Conservation (phyloP, 2,329 filamentous ascomycete species). For the Endothia cerciana region DNA sequence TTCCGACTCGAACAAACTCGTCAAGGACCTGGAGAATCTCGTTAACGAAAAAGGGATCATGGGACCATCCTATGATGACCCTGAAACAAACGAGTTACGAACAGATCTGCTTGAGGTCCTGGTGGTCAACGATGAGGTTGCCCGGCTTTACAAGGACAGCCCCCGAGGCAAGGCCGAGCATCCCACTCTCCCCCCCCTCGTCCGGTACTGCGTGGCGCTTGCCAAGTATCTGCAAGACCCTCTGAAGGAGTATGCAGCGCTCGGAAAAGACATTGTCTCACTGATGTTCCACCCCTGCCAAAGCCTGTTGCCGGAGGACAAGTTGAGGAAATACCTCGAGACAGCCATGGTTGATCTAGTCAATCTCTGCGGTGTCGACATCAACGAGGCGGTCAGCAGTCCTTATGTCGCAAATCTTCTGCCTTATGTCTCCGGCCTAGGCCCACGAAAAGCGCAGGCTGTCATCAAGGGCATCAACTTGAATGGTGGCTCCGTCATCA, state of each 20-base stretch:
- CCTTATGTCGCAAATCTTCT: slow-evolving; percentile 83
- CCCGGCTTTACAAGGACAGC: slow-evolving; percentile 93
- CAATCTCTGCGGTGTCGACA: slow-evolving; percentile 92
- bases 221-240: slow-evolving; percentile 94
- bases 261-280: slow-evolving; percentile 85
- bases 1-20: slow-evolving; percentile 81
- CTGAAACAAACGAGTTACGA: slow-evolving; percentile 73
- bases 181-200: slow-evolving; percentile 76
- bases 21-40: slow-evolving; percentile 78
- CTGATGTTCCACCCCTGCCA: slow-evolving; percentile 90
- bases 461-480: slow-evolving; percentile 88
- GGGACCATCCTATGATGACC: slow-evolving; percentile 80
- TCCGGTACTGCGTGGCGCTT: slow-evolving; percentile 86
- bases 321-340: slow-evolving; percentile 83
- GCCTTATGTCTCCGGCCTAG: slow-evolving; percentile 88
- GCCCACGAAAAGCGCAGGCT: slow-evolving; percentile 85
- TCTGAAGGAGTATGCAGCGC: slow-evolving; percentile 91
- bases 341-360: slow-evolving; percentile 99
- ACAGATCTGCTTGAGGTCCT: slow-evolving; percentile 85
- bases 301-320: slow-evolving; percentile 83
- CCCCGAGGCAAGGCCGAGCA: slow-evolving; percentile 78
- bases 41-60: slow-evolving; percentile 77
- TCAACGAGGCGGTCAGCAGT: slow-evolving; percentile 88
- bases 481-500: slow-evolving; percentile 84
- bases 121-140: slow-evolving; percentile 94